Conservation (phyloP, 2,329 filamentous ascomycete genomes). For the Geosmithia putterillii region DNA sequence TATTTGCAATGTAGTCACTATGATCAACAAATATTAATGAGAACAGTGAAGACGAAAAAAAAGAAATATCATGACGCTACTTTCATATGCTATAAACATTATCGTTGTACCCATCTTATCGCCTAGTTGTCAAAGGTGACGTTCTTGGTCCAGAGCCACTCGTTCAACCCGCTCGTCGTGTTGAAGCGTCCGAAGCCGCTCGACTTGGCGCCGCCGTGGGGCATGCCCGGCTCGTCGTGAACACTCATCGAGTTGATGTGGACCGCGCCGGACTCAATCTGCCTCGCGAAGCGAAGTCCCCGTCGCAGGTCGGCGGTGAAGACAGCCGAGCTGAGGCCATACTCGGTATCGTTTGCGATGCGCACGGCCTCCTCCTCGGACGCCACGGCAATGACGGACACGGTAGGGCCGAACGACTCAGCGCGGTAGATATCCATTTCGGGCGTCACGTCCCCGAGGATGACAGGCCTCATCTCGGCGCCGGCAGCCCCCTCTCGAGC, state of each 20-base stretch:
- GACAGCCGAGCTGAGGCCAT: conserved; percentile 58
- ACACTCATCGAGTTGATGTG: conserved; percentile 57
- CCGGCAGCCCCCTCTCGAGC: conserved; percentile 16
- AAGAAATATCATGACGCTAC: no score
- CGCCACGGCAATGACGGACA: conserved; percentile 54
- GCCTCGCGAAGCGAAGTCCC: conserved; percentile 45
- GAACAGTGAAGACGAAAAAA: no score
- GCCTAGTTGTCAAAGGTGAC: conserved; percentile 40
- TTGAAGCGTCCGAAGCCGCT: conserved; percentile 55
- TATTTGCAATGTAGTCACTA: no score
- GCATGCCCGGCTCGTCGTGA: conserved; percentile 50
- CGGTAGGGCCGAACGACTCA: conserved; percentile 68
- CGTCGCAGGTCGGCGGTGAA: conserved; percentile 57
- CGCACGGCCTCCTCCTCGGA: conserved; percentile 59
- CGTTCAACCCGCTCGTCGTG: conserved; percentile 36
- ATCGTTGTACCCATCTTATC: background rate
- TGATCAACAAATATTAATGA: no score
- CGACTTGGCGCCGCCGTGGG: conserved; percentile 54
- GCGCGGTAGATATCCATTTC: conserved; percentile 63
- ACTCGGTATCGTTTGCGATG: conserved; percentile 72
- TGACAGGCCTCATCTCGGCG: conserved; percentile 43
- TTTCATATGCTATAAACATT: no score
- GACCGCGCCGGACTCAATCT: conserved; percentile 54
- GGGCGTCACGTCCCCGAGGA: conserved; percentile 49
- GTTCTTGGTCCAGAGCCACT: conserved; percentile 53